Percentiles rank a stretch among this genome's conserved stretches.
phyloP scores from a whole-genome alignment of 306 rosid genomes.

The Crotalaria pallida region DNA sequence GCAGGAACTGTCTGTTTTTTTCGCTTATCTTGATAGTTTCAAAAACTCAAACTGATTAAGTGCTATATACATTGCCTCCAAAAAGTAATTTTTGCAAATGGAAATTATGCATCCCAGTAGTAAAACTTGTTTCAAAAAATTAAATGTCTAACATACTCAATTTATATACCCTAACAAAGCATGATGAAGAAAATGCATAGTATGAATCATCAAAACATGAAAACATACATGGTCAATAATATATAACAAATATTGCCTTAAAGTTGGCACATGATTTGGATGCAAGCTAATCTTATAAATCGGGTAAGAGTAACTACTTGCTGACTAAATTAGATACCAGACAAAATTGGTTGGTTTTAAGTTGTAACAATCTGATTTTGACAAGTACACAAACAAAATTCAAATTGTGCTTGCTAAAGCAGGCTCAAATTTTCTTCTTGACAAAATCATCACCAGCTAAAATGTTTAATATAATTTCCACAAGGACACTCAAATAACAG shows the following conservation, averaged over 20 bases:
- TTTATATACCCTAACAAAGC: not conserved
- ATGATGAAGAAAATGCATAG: constrained; percentile 3
- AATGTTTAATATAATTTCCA: not conserved
- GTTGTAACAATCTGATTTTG: not conserved
- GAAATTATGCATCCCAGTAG: not conserved
- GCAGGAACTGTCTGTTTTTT: not conserved
- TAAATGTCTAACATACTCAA: not conserved
- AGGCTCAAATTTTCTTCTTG: not conserved
- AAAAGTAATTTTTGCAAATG: not conserved
- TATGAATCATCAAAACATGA: not conserved
- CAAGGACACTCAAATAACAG: not conserved
- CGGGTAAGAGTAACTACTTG: not conserved
- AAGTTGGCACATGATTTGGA: not conserved
- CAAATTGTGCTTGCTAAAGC: not conserved
- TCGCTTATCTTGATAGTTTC: not conserved
- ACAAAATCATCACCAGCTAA: not conserved
- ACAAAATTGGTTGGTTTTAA: not conserved
- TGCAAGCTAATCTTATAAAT: not conserved
- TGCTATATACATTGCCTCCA: not conserved
- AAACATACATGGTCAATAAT: not conserved
- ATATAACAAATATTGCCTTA: not conserved
- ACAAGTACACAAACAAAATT: not conserved
- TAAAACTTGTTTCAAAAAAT: not conserved
- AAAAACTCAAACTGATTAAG: not conserved
- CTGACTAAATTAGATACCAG: not conserved